Evolutionary conservation across 352 stramenopile genomes (phyloP).

Genomic region (Globisporangium apiculatum): DNA sequence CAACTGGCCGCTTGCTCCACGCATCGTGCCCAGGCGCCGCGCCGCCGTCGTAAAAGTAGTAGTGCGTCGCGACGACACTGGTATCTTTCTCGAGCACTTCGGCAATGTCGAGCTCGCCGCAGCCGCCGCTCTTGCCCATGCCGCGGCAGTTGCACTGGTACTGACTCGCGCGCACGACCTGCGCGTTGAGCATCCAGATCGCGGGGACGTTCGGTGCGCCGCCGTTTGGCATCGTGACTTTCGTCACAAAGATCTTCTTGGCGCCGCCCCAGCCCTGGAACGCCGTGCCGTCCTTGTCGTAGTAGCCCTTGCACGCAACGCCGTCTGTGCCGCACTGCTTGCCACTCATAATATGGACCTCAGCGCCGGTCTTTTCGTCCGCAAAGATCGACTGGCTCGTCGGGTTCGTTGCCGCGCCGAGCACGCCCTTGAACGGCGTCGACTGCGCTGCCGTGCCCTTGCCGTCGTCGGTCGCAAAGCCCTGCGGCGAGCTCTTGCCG

Average conservation of each 20-base stretch:
- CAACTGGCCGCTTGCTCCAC: conserved; percentile 40
- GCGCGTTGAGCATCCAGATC: conserved; percentile 69
- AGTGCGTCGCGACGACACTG: conserved; percentile 62
- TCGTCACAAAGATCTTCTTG: conserved; percentile 77
- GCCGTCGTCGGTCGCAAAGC: conserved; percentile 50
- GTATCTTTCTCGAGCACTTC: conserved; percentile 64
- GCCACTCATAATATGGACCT: conserved; percentile 72
- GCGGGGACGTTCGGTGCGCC: conserved; percentile 47
- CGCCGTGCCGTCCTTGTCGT: conserved; percentile 63
- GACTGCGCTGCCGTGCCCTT: conserved; percentile 28
- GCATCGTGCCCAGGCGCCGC: conserved; percentile 54
- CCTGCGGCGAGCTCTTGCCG: conserved; percentile 43
- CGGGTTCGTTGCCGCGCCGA: conserved; percentile 43
- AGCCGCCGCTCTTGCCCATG: conserved; percentile 47
- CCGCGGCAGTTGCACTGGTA: conserved; percentile 83
- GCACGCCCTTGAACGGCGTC: conserved; percentile 37
- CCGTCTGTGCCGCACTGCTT: conserved; percentile 42
- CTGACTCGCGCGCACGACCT: conserved; percentile 61
- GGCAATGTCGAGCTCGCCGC: conserved; percentile 72
- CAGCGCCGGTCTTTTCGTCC: conserved; percentile 53
- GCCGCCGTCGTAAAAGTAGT: conserved; percentile 70
- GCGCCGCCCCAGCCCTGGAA: conserved; percentile 55
- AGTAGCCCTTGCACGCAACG: conserved; percentile 49
- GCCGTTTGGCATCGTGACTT: conserved; percentile 49
- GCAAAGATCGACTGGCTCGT: conserved; percentile 33